Percentiles rank a stretch among this genome's conserved stretches.
Conservation (phyloP, 331 rosid species). For the Ulmus americana region DNA sequence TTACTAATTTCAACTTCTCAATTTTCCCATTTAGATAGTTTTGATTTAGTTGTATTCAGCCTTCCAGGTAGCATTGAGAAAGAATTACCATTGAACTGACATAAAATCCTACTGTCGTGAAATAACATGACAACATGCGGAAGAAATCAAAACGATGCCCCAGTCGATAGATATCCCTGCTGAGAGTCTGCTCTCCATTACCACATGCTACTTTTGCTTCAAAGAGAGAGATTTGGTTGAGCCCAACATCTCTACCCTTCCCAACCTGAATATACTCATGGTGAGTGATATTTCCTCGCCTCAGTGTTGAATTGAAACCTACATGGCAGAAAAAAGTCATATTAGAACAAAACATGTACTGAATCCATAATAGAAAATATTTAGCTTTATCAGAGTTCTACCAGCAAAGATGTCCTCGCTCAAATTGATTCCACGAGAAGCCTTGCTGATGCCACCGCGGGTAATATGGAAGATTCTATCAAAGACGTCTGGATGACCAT, state of each 20-base stretch:
- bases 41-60: constrained; percentile 8
- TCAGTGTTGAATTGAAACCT: constrained; percentile 89
- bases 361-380: constrained; percentile 1
- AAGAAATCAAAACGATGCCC: constrained; percentile 96
- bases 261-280: constrained; percentile 98
- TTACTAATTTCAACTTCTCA: no score
- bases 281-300: constrained; percentile 89
- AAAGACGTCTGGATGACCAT: constrained; percentile 96
- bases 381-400: constrained; percentile 23
- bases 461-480: constrained; percentile 95
- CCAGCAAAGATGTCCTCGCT: constrained; percentile 99
- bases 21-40: background rate
- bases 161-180: constrained; percentile 85
- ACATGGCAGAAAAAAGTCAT: constrained; percentile 12
- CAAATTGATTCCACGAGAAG: constrained; percentile 86
- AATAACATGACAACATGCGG: constrained; percentile 85
- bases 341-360: constrained; percentile 22
- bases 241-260: constrained; percentile 96
- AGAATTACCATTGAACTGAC: constrained; percentile 70
- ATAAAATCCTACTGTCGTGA: constrained; percentile 84
- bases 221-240: constrained; percentile 88
- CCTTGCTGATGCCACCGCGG: constrained; percentile 97
- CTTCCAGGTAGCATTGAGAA: background rate
- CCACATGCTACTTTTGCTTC: constrained; percentile 98
- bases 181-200: constrained; percentile 84